Percentiles rank a stretch among this genome's conserved stretches.
Conservation (phyloP, 768 basidiomycete genomes). For the Mycena alexandri region DNA sequence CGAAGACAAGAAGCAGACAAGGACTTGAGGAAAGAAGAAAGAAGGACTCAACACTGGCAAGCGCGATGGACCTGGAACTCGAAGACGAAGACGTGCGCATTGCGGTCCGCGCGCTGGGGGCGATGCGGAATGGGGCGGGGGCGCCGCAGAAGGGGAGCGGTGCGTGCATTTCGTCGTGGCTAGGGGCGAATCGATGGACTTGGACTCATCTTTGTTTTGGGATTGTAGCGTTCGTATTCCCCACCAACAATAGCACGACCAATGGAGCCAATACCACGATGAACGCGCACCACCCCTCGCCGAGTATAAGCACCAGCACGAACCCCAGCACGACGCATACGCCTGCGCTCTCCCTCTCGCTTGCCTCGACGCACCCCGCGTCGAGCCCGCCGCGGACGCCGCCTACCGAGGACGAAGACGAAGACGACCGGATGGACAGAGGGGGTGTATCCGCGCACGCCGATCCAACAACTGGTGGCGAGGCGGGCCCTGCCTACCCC, state of each 20-base stretch:
- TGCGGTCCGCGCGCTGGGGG: conserved; percentile 80
- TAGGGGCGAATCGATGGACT: too few species aligned
- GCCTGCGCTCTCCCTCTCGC: conserved; percentile 29
- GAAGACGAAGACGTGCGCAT: conserved; percentile 85
- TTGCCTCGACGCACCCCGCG: conserved; percentile 26
- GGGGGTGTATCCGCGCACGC: too few species aligned
- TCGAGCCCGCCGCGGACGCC: conserved; percentile 33
- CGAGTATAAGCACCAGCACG: conserved; percentile 18
- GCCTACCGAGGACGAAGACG: conserved; percentile 12
- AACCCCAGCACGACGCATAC: conserved; percentile 45
- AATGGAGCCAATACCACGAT: conserved; percentile 41
- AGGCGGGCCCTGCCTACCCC: conserved; percentile 43
- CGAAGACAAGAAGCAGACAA: too few species aligned
- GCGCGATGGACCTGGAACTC: conserved; percentile 50
- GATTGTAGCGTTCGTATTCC: conserved; percentile 6
- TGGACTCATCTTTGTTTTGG: too few species aligned
- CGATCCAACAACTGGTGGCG: too few species aligned
- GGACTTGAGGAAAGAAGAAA: too few species aligned
- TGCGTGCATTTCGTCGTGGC: background rate
- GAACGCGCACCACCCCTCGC: conserved; percentile 21
- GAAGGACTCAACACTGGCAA: too few species aligned
- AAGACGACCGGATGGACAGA: too few species aligned
- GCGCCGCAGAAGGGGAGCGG: background rate
- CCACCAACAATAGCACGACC: background rate
- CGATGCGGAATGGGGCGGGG: conserved; percentile 71